Conservation (phyloP, 345 rosid genomes). For the Citrus inodora region DNA sequence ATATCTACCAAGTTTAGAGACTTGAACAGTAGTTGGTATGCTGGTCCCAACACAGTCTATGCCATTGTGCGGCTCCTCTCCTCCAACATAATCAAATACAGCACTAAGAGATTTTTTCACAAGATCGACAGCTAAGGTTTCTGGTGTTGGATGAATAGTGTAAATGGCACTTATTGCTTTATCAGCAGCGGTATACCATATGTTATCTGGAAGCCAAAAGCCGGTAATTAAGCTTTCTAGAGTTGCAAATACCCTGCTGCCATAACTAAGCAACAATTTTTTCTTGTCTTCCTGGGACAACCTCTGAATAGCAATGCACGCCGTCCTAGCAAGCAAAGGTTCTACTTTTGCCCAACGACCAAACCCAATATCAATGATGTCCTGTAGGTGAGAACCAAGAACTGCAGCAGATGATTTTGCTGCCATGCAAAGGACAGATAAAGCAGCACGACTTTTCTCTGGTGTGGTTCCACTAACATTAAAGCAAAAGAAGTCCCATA, state of each 20-base stretch:
- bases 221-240: slow-evolving; percentile 78
- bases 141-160: slow-evolving; percentile 85
- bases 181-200: slow-evolving; percentile 89
- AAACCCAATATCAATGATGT: slow-evolving; percentile 95
- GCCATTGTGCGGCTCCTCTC: slow-evolving; percentile 47
- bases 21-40: slow-evolving; percentile 57
- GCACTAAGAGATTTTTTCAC: slow-evolving; percentile 64
- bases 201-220: slow-evolving; percentile 81
- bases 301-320: slow-evolving; percentile 88
- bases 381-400: slow-evolving; percentile 89
- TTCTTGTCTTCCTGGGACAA: slow-evolving; percentile 79
- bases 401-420: slow-evolving; percentile 76
- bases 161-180: slow-evolving; percentile 85
- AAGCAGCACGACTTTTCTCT: slow-evolving; percentile 89
- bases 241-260: slow-evolving; percentile 66
- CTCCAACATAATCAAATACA: slow-evolving; percentile 46
- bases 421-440: slow-evolving; percentile 94
- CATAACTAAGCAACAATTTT: slow-evolving; percentile 65
- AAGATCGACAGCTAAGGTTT: slow-evolving; percentile 64
- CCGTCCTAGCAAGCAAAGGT: slow-evolving; percentile 86
- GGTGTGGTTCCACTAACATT: slow-evolving; percentile 87
- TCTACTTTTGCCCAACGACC: slow-evolving; percentile 99
- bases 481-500: slow-evolving; percentile 98
- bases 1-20: slow-evolving; percentile 73
- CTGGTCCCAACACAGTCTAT: slow-evolving; percentile 20